phyloP scores from a whole-genome alignment of 2,329 filamentous ascomycete genomes.

The Curvularia sp. region DNA sequence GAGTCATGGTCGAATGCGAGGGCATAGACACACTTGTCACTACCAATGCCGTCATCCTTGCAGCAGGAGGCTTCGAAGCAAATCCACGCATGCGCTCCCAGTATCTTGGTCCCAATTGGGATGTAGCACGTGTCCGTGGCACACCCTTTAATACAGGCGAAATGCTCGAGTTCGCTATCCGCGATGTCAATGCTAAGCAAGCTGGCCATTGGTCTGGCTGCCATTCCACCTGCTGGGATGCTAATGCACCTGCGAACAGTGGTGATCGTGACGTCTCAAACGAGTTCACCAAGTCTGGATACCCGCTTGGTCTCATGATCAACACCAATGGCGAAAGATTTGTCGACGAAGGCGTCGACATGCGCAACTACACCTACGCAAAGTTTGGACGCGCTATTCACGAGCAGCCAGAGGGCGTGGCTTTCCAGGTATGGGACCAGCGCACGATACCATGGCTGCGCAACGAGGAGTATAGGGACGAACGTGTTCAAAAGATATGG shows the following conservation, averaged over 20 bases:
- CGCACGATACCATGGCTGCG: constrained; percentile 62
- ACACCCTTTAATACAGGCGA: constrained; percentile 71
- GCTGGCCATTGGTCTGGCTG: constrained; percentile 70
- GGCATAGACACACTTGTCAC: constrained; percentile 42
- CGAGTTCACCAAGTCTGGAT: constrained; percentile 73
- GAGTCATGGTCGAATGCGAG: constrained; percentile 43
- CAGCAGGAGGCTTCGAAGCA: constrained; percentile 70
- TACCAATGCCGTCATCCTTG: constrained; percentile 58
- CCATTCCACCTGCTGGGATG: constrained; percentile 71
- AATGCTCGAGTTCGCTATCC: constrained; percentile 61
- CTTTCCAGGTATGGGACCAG: constrained; percentile 71
- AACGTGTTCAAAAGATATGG: constrained; percentile 62
- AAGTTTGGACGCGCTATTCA: constrained; percentile 69
- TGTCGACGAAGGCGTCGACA: constrained; percentile 70
- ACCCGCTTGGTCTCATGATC: constrained; percentile 71
- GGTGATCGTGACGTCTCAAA: constrained; percentile 69
- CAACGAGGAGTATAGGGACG: constrained; percentile 67
- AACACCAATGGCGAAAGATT: constrained; percentile 67
- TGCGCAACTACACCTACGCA: constrained; percentile 73
- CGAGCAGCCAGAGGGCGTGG: constrained; percentile 63
- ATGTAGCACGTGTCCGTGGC: constrained; percentile 67
- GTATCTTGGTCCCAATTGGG: constrained; percentile 67
- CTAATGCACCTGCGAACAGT: constrained; percentile 61
- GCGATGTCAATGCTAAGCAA: constrained; percentile 59
- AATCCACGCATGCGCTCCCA: constrained; percentile 64